phyloP scores from a whole-genome alignment of 345 rosid genomes.

The Brassica juncea region DNA sequence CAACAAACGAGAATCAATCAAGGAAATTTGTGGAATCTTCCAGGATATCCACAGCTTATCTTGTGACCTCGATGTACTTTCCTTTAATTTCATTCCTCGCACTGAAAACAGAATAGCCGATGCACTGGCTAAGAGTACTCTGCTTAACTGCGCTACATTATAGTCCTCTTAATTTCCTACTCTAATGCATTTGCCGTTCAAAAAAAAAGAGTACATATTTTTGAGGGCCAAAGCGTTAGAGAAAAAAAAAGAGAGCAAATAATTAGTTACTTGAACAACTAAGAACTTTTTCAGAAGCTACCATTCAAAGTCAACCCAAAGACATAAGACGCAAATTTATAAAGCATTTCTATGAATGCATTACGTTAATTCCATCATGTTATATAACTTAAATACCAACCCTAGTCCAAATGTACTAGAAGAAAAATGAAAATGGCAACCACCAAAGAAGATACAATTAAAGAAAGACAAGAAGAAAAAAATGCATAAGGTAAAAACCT shows the following conservation, averaged over 20 bases:
- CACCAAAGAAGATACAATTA: not conserved
- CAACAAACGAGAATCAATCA: too few relatives aligned
- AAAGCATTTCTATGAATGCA: constrained; percentile 25
- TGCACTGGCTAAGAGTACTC: too few relatives aligned
- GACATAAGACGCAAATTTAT: not conserved
- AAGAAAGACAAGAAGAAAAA: constrained; percentile 4
- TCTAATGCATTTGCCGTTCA: too few relatives aligned
- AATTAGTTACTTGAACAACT: constrained; percentile 14
- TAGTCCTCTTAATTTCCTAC: too few relatives aligned
- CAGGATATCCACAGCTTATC: too few relatives aligned
- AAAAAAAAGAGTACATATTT: not conserved
- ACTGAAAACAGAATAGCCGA: too few relatives aligned
- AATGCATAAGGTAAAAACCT: constrained; percentile 2
- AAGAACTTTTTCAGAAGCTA: not conserved
- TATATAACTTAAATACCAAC: constrained; percentile 24
- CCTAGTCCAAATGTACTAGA: constrained; percentile 25
- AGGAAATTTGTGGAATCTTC: too few relatives aligned
- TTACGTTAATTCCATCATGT: constrained; percentile 18
- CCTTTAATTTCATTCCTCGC: too few relatives aligned
- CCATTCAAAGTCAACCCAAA: not conserved
- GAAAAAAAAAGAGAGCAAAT: not conserved
- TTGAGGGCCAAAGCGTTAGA: constrained; percentile 5
- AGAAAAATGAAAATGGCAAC: not conserved
- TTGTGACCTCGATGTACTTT: too few relatives aligned
- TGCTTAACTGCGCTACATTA: too few relatives aligned